Base-by-base conservation (phyloP, 768 basidiomycete genomes). In the Cantharellus anzutake region DNA sequence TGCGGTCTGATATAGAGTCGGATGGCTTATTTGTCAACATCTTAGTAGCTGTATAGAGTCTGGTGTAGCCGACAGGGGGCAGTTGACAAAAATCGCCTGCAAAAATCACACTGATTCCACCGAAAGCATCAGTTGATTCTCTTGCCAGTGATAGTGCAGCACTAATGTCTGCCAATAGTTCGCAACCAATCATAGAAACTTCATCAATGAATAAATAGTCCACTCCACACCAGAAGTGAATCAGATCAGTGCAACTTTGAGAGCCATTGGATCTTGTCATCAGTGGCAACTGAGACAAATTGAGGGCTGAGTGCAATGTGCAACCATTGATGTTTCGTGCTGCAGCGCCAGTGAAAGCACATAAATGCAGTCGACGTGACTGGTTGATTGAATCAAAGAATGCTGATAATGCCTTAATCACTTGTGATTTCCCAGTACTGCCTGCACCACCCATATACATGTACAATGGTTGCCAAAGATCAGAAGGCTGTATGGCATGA, bases 371-470 rank as follows among this genome's bases (percentile, higher is more conserved):
- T n/a, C 42, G 57, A 16, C 60, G 7, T 5, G 20, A 37, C 39
- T 62, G 42, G 7, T 56, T 41, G 35, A 59, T 16, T 4, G 11
- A 16, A 1, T 53, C 39, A 51, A 64, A 63, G 51, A 65, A 66
- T 4, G 63, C 65, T 29, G 50, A 48, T 58, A 63, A 60, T 4
- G 66, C 66, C 55, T 65, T 34, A 42, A 66, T 65, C 4, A 67
- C 62, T 2, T 53, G 63, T 5, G 66, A 66, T 55, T 67, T 67
- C 3, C 66, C 66, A 35, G 66, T 65, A 4, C 66, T 65, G 38
- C 66, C 66, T 14, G 66, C 65, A 5, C 66, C 66, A 11, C 53
- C 62, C 35, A 66, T 60, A 35, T 66, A 60, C 37, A 62, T 35
- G 42, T 35, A 63, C 14, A 66, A 61, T 2, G 66, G 66, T 16